Conservation (phyloP, 2,329 filamentous ascomycete species). For the Ophiostoma novo-ulmi region DNA sequence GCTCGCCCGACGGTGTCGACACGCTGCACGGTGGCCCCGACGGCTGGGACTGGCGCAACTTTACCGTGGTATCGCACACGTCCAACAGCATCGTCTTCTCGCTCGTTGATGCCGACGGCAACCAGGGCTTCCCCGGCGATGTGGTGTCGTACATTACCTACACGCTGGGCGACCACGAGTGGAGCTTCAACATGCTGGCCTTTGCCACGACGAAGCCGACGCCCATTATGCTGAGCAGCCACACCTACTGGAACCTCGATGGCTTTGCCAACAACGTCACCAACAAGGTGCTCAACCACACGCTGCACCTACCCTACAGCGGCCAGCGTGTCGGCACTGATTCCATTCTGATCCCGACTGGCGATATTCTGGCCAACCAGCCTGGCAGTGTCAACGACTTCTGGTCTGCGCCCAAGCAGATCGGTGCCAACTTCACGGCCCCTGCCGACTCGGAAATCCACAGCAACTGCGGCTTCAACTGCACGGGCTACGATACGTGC, state of each 20-base stretch:
- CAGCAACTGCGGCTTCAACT: slow-evolving; percentile 74
- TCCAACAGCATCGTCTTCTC: slow-evolving; percentile 67
- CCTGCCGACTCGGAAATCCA: slow-evolving; percentile 47
- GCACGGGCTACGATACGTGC: slow-evolving; percentile 76
- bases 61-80: slow-evolving; percentile 66
- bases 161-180: slow-evolving; percentile 59
- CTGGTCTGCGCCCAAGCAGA: slow-evolving; percentile 74
- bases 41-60: slow-evolving; percentile 75
- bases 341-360: slow-evolving; percentile 68
- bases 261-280: slow-evolving; percentile 71
- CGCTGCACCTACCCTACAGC: slow-evolving; percentile 66
- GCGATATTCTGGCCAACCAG: slow-evolving; percentile 65
- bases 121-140: slow-evolving; percentile 73
- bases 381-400: slow-evolving; percentile 69
- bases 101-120: slow-evolving; percentile 65
- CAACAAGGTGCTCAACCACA: slow-evolving; percentile 61
- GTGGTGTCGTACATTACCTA: slow-evolving; percentile 72
- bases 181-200: slow-evolving; percentile 69
- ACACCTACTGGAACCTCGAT: slow-evolving; percentile 80
- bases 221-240: slow-evolving; percentile 71
- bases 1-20: slow-evolving; percentile 50
- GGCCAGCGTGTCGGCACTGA: slow-evolving; percentile 65
- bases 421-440: slow-evolving; percentile 62
- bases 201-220: slow-evolving; percentile 68
- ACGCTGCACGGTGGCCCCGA: slow-evolving; percentile 65